Evolutionary conservation across 345 rosid species (phyloP).

Genomic region (Cochlearia excelsa): DNA sequence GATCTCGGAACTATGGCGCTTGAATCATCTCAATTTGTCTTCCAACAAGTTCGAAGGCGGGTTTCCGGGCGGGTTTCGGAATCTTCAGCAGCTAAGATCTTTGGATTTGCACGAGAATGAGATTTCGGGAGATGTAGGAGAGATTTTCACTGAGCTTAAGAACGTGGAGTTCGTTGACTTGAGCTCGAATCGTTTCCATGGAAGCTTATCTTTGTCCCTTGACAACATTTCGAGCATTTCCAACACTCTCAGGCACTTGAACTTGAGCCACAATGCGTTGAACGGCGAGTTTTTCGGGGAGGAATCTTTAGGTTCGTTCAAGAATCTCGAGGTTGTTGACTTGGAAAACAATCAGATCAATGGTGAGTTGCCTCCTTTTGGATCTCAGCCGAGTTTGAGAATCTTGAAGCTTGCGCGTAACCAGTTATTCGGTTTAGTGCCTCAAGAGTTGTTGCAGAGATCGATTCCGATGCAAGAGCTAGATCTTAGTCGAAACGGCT

Average conservation of each 20-base stretch:
- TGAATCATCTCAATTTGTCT: constrained; percentile 71
- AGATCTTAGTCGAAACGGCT: constrained; percentile 89
- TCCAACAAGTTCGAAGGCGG: constrained; percentile 64
- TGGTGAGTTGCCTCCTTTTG: constrained; percentile 67
- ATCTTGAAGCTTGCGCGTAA: constrained; percentile 64
- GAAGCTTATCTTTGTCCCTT: constrained; percentile 43
- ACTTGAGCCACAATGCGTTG: constrained; percentile 63
- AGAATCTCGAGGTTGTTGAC: constrained; percentile 69
- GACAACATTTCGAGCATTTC: constrained; percentile 68
- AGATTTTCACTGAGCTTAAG: constrained; percentile 52
- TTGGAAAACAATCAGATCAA: constrained; percentile 49
- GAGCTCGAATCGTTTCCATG: constrained; percentile 64
- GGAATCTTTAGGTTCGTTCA: constrained; percentile 56
- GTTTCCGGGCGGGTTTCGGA: constrained; percentile 58
- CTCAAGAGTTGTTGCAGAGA: constrained; percentile 59
- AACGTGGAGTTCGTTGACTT: constrained; percentile 79
- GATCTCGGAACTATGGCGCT: constrained; percentile 67
- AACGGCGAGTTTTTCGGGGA: constrained; percentile 50
- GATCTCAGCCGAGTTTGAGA: constrained; percentile 49
- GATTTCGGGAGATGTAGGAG: constrained; percentile 57
- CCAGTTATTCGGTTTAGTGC: constrained; percentile 57
- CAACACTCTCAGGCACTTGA: constrained; percentile 58
- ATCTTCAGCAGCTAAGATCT: constrained; percentile 71
- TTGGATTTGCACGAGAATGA: constrained; percentile 65
- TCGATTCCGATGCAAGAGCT: constrained; percentile 54